Evolutionary conservation across 2,329 filamentous ascomycete genomes (phyloP), one percentile per base, ranked within the genome.

Genomic region (Aplosporella prunicola): DNA sequence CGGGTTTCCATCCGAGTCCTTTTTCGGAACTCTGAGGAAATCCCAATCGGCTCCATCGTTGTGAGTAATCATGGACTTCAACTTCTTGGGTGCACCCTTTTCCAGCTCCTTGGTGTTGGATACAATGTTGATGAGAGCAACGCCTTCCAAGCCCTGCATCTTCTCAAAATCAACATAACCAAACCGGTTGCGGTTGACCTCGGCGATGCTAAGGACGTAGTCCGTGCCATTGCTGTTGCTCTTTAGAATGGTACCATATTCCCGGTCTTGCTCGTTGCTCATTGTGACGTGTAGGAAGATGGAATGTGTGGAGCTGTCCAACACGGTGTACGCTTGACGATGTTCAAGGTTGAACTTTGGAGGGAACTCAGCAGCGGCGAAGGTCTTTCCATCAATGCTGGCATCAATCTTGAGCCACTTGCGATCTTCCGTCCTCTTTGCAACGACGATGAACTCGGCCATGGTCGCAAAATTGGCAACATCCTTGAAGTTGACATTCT

Each of bases 211-310:
- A 46, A 93, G 67, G 9, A 94, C 84, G 52, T 95, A 98, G 2
- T 83, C 91, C 1, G 91, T 98, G 37, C 91, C 91, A 55, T 98
- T 96, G 51, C 87, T 95, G 66, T 98, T 98, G 55, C 87, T 95
- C 74, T 96, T 98, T 61, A 98, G 77, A 49, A 98, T 85, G 16
- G 82, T 81, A 24, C 91, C 91, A 50, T 83, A 87, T 42, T 82
- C 75, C 34, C 73, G 75, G 13, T 76, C 80, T 34, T 68, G 56
- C 3, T 67, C 66, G 26, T 71, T 72, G 50, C 82, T 80, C 26
- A 85, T 84, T 1, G 82, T 87, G 31, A 96, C 89, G 53, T 96
- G 93, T 41, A 98, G 64, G 62, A 96, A 96, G 41, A 98, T 74
- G 1, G 91, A 83, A 58, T 96, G 89, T 1, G 87, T 94, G 2